Conservation (phyloP, 768 basidiomycete genomes). For the Pleurotus tuoliensis region DNA sequence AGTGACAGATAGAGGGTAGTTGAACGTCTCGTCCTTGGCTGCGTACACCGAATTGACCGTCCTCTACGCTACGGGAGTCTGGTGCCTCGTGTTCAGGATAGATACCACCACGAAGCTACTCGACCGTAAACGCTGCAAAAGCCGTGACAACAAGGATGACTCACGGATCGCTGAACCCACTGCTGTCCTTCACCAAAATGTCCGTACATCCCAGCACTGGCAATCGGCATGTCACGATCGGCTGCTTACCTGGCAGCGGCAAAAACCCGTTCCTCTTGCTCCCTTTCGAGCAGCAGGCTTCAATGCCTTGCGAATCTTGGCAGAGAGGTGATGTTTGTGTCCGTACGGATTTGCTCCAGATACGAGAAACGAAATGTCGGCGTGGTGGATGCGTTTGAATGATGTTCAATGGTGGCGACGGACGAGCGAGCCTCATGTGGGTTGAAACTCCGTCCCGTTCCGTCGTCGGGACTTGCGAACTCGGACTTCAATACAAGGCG, state of each 20-base stretch:
- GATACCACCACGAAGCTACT: constrained; percentile 69
- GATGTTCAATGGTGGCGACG: too few species aligned
- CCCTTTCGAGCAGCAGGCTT: too few species aligned
- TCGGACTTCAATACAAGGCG: too few species aligned
- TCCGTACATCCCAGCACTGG: constrained; percentile 64
- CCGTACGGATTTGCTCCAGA: too few species aligned
- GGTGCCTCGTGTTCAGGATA: constrained; percentile 50
- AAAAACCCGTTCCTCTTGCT: too few species aligned
- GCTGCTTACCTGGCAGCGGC: constrained; percentile 59
- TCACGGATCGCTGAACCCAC: constrained; percentile 75
- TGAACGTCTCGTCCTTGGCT: constrained; percentile 77
- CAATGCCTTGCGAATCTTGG: too few species aligned
- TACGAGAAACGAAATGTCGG: too few species aligned
- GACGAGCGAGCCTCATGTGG: too few species aligned
- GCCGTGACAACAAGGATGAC: constrained; percentile 22
- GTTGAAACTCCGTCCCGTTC: too few species aligned
- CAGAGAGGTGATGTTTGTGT: too few species aligned
- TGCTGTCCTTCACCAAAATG: constrained; percentile 60
- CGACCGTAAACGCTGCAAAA: not conserved
- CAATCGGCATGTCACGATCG: constrained; percentile 62
- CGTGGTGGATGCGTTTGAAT: too few species aligned
- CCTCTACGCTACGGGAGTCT: constrained; percentile 75
- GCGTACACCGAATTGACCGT: constrained; percentile 64
- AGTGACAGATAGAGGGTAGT: constrained; percentile 82
- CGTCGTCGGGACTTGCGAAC: too few species aligned